These are phyloP conservation scores for Neonectria magnoliae DNA, from an alignment of 2,329 filamentous ascomycete genomes.

Conservation along the genomic window DNA sequence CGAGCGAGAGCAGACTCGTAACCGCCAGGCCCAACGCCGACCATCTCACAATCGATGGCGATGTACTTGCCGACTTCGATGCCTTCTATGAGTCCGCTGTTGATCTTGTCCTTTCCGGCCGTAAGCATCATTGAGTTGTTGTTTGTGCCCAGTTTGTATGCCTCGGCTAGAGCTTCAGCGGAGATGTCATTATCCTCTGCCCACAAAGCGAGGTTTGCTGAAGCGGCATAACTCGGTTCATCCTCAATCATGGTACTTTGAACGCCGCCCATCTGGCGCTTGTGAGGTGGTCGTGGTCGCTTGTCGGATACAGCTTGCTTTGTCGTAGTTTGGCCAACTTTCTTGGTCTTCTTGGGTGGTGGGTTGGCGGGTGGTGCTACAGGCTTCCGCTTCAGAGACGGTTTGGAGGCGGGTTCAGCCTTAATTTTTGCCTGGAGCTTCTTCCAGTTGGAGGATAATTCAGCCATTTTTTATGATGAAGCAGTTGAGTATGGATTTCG, in stretches of 20 bases:
- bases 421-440: slow-evolving; percentile 74
- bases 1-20: slow-evolving; percentile 82
- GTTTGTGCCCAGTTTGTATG: slow-evolving; percentile 66
- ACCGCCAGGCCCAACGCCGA: slow-evolving; percentile 79
- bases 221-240: slow-evolving; percentile 52
- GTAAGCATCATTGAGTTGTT: slow-evolving; percentile 59
- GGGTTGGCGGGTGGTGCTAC: slow-evolving; percentile 41
- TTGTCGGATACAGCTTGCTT: slow-evolving; percentile 17
- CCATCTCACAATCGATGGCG: slow-evolving; percentile 98
- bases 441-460: slow-evolving; percentile 80
- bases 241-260: slow-evolving; percentile 59
- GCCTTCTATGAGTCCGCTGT: slow-evolving; percentile 69
- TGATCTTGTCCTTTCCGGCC: slow-evolving; percentile 63
- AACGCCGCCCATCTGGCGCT: slow-evolving; percentile 63
- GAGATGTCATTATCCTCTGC: slow-evolving; percentile 70
- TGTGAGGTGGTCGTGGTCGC: slow-evolving; percentile 14
- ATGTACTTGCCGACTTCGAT: slow-evolving; percentile 88
- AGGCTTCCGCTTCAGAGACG: slow-evolving; percentile 56
- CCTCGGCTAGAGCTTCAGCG: slow-evolving; percentile 67
- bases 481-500: background rate
- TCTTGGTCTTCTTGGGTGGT: slow-evolving; percentile 42
- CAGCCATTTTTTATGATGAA: slow-evolving; percentile 46
- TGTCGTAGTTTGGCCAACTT: slow-evolving; percentile 36
- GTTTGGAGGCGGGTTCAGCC: slow-evolving; percentile 52
- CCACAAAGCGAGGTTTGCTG: slow-evolving; percentile 68